Evolutionary conservation across 2,329 filamentous ascomycete genomes (phyloP).

Genomic region (Chaetomiaceae sp.): DNA sequence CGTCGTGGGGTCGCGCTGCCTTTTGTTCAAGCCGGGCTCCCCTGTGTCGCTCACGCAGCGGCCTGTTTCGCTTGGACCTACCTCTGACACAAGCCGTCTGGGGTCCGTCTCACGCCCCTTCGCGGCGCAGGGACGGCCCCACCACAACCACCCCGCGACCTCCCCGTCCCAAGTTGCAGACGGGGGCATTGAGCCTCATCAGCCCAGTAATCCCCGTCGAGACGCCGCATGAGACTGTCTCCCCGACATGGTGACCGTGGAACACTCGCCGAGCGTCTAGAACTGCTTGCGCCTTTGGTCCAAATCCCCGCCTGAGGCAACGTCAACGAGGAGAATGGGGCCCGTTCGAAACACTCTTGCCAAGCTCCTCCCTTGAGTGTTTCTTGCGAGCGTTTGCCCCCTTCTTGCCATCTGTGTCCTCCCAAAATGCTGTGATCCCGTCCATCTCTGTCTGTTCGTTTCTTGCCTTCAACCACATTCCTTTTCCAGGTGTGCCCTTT

Average conservation of each 20-base stretch:
- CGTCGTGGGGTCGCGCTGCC: neutral
- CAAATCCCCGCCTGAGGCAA: neutral
- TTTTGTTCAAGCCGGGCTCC: constrained; percentile 7
- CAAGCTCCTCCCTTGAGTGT: constrained; percentile 5
- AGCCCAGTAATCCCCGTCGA: constrained; percentile 13
- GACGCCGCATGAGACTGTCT: constrained; percentile 15
- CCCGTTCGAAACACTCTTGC: constrained; percentile 9
- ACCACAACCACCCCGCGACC: constrained; percentile 16
- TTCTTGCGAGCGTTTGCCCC: neutral
- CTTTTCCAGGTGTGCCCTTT: constrained; percentile 14
- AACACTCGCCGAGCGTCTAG: constrained; percentile 10
- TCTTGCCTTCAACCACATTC: constrained; percentile 16
- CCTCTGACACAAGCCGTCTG: constrained; percentile 30
- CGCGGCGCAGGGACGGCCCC: constrained; percentile 15
- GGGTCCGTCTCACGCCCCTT: constrained; percentile 29
- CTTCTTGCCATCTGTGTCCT: neutral
- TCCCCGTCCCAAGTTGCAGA: constrained; percentile 7
- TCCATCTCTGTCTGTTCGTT: constrained; percentile 7
- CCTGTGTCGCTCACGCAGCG: constrained; percentile 11
- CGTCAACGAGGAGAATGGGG: neutral
- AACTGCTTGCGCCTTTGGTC: neutral
- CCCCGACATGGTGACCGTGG: constrained; percentile 12
- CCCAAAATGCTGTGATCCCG: constrained; percentile 12
- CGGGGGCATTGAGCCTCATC: constrained; percentile 12
- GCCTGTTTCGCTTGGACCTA: constrained; percentile 26